These are phyloP conservation scores for Gyrodon lividus DNA, from an alignment of 768 basidiomycete species.

Conservation along the genomic window DNA sequence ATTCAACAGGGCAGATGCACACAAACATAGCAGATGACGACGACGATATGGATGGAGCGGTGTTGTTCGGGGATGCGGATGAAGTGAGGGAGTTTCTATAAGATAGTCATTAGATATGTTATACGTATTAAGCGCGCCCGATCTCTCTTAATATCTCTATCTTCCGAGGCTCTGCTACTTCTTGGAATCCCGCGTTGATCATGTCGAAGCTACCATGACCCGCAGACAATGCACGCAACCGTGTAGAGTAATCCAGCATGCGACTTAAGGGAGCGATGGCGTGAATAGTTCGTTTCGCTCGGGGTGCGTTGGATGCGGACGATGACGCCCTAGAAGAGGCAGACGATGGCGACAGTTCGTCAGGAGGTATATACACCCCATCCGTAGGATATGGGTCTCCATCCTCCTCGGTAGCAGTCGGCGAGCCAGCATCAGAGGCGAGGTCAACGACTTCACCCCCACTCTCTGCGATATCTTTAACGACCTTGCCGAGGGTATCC, in stretches of 20 bases:
- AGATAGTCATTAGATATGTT: constrained; percentile 12
- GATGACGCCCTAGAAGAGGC: constrained; percentile 29
- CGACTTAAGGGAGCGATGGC: constrained; percentile 77
- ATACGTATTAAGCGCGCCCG: constrained; percentile 54
- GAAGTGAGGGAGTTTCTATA: constrained; percentile 60
- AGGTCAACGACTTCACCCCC: constrained; percentile 79
- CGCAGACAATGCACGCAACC: constrained; percentile 77
- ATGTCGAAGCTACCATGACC: constrained; percentile 83
- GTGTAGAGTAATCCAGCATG: constrained; percentile 78
- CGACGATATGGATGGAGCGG: constrained; percentile 70
- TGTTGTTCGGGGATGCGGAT: constrained; percentile 82
- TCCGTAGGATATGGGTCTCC: constrained; percentile 50
- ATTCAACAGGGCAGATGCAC: constrained; percentile 52
- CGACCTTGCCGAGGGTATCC: constrained; percentile 69
- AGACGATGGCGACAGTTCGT: constrained; percentile 72
- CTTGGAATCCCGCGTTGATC: constrained; percentile 71
- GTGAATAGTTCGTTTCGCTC: constrained; percentile 61
- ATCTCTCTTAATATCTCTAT: constrained; percentile 77
- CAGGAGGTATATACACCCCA: constrained; percentile 73
- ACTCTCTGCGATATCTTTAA: constrained; percentile 83
- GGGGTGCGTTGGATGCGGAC: constrained; percentile 33
- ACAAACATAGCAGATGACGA: constrained; percentile 68
- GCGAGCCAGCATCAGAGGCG: constrained; percentile 39
- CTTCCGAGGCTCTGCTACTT: constrained; percentile 59
- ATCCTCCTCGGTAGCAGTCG: constrained; percentile 38